phyloP scores from a whole-genome alignment of 495 filamentous ascomycete genomes.

The Tuber brumale region DNA sequence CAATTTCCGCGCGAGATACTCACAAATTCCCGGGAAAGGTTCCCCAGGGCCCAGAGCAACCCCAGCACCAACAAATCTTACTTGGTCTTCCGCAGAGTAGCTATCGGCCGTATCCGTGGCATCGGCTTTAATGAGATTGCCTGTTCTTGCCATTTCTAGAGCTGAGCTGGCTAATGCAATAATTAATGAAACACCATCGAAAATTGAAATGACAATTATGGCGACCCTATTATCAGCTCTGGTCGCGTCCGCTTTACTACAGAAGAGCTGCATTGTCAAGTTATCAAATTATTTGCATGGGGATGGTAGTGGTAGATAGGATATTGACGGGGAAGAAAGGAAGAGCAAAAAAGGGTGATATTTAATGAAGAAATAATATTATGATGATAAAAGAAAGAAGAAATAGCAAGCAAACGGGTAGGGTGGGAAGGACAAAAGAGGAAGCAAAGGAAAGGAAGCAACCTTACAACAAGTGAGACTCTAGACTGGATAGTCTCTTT shows the following conservation, averaged over 20 bases:
- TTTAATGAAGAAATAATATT: too few relatives aligned
- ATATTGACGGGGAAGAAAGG: not conserved
- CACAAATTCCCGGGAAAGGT: slow-evolving; percentile 56
- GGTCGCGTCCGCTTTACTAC: slow-evolving; percentile 56
- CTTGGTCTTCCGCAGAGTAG: slow-evolving; percentile 57
- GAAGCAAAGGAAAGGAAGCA: not conserved
- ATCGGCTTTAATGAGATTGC: slow-evolving; percentile 51
- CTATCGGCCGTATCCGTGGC: slow-evolving; percentile 50
- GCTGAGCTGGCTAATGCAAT: slow-evolving; percentile 54
- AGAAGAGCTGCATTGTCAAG: slow-evolving; percentile 51
- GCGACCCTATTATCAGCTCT: slow-evolving; percentile 49
- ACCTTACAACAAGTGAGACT: slow-evolving; percentile 26
- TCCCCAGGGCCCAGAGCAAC: too few relatives aligned
- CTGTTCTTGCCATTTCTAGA: slow-evolving; percentile 41
- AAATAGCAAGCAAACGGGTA: too few relatives aligned
- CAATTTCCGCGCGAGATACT: slow-evolving; percentile 68
- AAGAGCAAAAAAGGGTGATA: not conserved
- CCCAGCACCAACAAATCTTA: slow-evolving; percentile 64
- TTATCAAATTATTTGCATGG: not conserved
- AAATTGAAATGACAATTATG: slow-evolving; percentile 61
- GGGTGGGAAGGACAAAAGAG: too few relatives aligned
- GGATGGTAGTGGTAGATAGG: not conserved
- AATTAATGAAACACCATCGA: slow-evolving; percentile 75
- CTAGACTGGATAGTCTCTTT: slow-evolving; percentile 30
- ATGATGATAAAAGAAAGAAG: not conserved